phyloP scores from a whole-genome alignment of 2,329 filamentous ascomycete species.

The Knufia petricola region DNA sequence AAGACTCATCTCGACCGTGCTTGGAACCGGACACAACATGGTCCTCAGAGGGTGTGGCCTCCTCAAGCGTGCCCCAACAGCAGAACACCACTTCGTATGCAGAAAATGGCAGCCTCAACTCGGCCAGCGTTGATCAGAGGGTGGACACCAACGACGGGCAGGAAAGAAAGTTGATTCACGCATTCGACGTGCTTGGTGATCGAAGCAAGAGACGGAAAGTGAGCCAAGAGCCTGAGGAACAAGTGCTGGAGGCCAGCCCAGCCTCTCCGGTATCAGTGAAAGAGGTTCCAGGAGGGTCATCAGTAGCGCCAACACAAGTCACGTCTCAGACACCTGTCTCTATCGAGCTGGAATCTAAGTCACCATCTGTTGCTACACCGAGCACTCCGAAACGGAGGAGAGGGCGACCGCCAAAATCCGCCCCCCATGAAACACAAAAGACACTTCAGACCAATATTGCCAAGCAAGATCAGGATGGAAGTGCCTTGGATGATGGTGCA shows the following conservation, averaged over 20 bases:
- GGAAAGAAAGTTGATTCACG: neutral
- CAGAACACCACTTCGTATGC: neutral
- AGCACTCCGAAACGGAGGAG: neutral
- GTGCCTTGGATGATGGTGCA: neutral
- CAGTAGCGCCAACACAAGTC: neutral
- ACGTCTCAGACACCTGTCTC: neutral
- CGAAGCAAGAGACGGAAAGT: slow-evolving; percentile 17
- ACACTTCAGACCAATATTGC: neutral
- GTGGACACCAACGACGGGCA: neutral
- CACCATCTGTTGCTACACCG: neutral
- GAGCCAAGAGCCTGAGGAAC: slow-evolving; percentile 6
- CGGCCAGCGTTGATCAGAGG: neutral
- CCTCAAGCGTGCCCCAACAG: neutral
- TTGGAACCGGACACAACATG: neutral
- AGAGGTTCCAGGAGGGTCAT: neutral
- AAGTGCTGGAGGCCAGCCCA: neutral
- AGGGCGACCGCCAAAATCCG: slow-evolving; percentile 7
- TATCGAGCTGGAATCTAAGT: neutral
- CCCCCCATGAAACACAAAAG: slow-evolving; percentile 1
- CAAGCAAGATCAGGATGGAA: neutral
- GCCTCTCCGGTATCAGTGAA: neutral
- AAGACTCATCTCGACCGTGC: neutral
- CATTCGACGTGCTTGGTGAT: neutral
- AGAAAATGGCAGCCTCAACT: neutral
- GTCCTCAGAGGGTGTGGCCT: neutral